phyloP scores from a whole-genome alignment of 2,329 filamentous ascomycete genomes.

The Aureobasidium sp. region DNA sequence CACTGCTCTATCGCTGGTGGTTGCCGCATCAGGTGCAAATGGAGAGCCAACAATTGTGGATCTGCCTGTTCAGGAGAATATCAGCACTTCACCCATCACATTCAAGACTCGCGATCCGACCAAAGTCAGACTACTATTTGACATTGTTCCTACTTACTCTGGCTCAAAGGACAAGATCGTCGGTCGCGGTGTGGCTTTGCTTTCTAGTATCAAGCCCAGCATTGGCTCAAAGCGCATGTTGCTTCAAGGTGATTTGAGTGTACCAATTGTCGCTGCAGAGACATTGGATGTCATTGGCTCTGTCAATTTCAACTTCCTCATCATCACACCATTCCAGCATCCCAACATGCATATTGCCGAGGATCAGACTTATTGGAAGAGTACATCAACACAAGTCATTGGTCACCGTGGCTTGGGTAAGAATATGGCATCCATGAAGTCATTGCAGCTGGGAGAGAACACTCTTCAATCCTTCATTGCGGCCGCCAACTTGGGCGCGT shows the following conservation, averaged over 20 bases:
- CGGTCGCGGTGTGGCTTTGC: conserved; percentile 78
- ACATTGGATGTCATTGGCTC: conserved; percentile 85
- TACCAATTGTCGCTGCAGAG: conserved; percentile 79
- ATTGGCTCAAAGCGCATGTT: conserved; percentile 84
- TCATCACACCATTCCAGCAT: conserved; percentile 91
- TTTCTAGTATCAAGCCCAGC: conserved; percentile 77
- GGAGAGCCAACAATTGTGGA: conserved; percentile 88
- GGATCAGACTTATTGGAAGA: conserved; percentile 94
- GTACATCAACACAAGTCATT: conserved; percentile 77
- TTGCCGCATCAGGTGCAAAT: conserved; percentile 75
- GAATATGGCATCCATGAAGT: conserved; percentile 75
- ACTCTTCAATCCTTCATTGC: conserved; percentile 94
- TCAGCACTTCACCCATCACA: conserved; percentile 85
- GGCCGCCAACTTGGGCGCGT: conserved; percentile 82
- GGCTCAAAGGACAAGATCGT: conserved; percentile 74
- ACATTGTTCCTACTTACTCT: conserved; percentile 91
- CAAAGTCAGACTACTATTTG: conserved; percentile 85
- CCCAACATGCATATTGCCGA: conserved; percentile 89
- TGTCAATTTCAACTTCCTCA: conserved; percentile 93
- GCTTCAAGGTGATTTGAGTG: conserved; percentile 82
- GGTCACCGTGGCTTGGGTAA: conserved; percentile 76
- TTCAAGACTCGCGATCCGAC: conserved; percentile 73
- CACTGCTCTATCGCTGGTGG: conserved; percentile 83
- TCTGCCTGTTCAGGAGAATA: conserved; percentile 86
- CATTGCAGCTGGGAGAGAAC: conserved; percentile 91